Evolutionary conservation across 345 rosid genomes (phyloP).

Genomic region (Brassica napus): Da-Ae NC_063448.1:4735001-4735500

Average conservation of each 20-base stretch:
- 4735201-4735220: constrained; percentile 72
- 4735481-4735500: constrained; percentile 76
- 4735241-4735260: constrained; percentile 72
- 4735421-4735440: constrained; percentile 54
- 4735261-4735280: constrained; percentile 66
- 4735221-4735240: constrained; percentile 68
- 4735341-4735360: constrained; percentile 18
- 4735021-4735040: constrained; percentile 13
- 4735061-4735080: constrained; percentile 15
- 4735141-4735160: not conserved
- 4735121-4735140: not conserved
- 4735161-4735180: constrained; percentile 19
- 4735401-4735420: constrained; percentile 48
- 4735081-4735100: constrained; percentile 14
- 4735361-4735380: constrained; percentile 35
- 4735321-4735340: not conserved
- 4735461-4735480: constrained; percentile 56
- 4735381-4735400: constrained; percentile 61
- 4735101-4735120: not conserved
- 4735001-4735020: constrained; percentile 61
- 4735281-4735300: constrained; percentile 30
- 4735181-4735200: constrained; percentile 57
- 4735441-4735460: constrained; percentile 56
- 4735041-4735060: not conserved
- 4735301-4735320: constrained; percentile 2